Percentiles rank a stretch among this genome's conserved stretches.
phyloP scores from a whole-genome alignment of 1,139 yeast genomes.

The Debaryomyces fabryi region DNA sequence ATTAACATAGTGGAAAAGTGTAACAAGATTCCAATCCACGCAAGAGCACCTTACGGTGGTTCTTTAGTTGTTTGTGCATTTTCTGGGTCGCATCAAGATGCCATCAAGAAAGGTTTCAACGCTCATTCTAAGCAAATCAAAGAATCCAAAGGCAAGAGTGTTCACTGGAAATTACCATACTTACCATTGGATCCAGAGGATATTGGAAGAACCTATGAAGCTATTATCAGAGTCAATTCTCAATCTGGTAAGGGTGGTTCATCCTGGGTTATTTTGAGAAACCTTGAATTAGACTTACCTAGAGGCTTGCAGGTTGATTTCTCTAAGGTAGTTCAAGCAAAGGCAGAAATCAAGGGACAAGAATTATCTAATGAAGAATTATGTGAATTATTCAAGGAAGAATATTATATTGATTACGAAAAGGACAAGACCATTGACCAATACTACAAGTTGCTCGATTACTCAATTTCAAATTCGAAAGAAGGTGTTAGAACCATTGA shows the following conservation, averaged over 20 bases:
- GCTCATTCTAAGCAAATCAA: conserved; percentile 46
- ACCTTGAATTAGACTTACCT: conserved; percentile 89
- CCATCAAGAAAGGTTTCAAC: conserved; percentile 93
- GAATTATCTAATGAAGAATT: conserved; percentile 82
- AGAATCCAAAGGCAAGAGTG: conserved; percentile 33
- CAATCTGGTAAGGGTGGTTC: conserved; percentile 99
- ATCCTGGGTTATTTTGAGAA: conserved; percentile 91
- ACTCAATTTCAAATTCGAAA: conserved; percentile 41
- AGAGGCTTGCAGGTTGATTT: conserved; percentile 89
- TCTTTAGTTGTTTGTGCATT: conserved; percentile 95
- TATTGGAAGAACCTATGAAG: conserved; percentile 95
- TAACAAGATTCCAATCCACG: conserved; percentile 91
- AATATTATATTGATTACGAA: conserved; percentile 64
- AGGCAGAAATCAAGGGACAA: conserved; percentile 82
- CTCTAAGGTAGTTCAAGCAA: conserved; percentile 78
- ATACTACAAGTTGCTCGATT: conserved; percentile 53
- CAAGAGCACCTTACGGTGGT: conserved; percentile 97
- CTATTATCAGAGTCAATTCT: conserved; percentile 95
- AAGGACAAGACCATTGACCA: conserved; percentile 30
- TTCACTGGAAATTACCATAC: conserved; percentile 85
- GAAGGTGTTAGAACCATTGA: conserved; percentile 36
- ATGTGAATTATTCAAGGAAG: conserved; percentile 69
- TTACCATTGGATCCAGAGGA: conserved; percentile 96
- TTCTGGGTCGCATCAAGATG: conserved; percentile 97
- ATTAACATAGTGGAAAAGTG: conserved; percentile 90